Percentiles rank a stretch among this genome's conserved stretches.
Evolutionary conservation across 78 protist genomes (phyloP).

Genomic region (Creolimax fragrantissima): DNA sequence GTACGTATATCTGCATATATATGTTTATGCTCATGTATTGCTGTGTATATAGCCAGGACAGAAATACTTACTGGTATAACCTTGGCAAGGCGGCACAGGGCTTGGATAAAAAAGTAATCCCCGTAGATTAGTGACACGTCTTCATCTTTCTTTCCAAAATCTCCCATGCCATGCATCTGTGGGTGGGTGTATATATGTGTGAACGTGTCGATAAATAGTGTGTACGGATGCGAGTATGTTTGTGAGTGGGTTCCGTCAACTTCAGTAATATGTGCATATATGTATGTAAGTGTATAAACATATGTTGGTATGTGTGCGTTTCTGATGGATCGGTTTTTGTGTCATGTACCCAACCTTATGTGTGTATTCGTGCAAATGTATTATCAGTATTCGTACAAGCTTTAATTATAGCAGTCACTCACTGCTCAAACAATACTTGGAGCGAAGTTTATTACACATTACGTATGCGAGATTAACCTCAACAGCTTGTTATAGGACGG

Average conservation of each 20-base stretch:
- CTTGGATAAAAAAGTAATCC: neutral
- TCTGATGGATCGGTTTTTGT: neutral
- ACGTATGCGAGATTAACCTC: no score
- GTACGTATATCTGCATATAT: neutral
- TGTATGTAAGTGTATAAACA: neutral
- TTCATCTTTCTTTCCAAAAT: neutral
- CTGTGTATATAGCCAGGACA: neutral
- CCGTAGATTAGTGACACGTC: neutral
- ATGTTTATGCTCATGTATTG: neutral
- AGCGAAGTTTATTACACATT: no score
- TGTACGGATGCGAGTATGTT: no score
- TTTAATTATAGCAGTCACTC: no score
- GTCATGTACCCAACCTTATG: neutral
- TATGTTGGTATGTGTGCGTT: neutral
- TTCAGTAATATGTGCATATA: neutral
- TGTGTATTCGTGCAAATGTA: neutral
- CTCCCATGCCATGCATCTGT: neutral
- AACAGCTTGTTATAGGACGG: no score
- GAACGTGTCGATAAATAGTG: no score
- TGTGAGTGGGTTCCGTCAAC: no score
- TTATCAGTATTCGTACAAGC: no score
- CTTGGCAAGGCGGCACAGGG: neutral
- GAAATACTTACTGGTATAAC: neutral
- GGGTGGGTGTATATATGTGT: no score
- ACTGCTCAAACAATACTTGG: no score